Percentiles rank a stretch among this genome's conserved stretches.
Conservation (phyloP, 768 basidiomycete species). For the Grammothele lineata region DNA sequence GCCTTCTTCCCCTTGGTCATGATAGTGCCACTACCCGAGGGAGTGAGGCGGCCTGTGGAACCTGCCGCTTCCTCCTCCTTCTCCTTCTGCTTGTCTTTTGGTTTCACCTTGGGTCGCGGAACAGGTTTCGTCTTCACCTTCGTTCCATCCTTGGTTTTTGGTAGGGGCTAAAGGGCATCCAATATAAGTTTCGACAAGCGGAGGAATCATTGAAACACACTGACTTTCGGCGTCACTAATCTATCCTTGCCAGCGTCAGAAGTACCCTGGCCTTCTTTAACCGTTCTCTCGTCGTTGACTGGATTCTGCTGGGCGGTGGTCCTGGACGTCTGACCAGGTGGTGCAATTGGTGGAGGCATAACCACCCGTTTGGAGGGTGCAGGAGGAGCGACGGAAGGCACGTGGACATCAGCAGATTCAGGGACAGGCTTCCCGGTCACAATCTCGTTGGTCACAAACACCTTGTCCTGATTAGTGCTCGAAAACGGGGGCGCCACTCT, state of each 20-base stretch:
- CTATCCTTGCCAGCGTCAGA: too few relatives aligned
- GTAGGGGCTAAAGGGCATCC: not conserved
- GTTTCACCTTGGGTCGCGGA: not conserved
- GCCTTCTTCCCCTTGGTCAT: slow-evolving; percentile 26
- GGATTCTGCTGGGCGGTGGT: too few relatives aligned
- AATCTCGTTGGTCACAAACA: not conserved
- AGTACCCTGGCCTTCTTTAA: too few relatives aligned
- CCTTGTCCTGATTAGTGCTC: not conserved
- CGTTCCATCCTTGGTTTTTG: not conserved
- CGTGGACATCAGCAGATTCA: slow-evolving; percentile 11
- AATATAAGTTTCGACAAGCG: too few relatives aligned
- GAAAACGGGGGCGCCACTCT: too few relatives aligned
- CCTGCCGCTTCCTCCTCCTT: not conserved
- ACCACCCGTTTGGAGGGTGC: slow-evolving; percentile 42
- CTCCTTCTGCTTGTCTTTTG: not conserved
- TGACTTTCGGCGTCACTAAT: too few relatives aligned
- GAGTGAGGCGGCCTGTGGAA: slow-evolving; percentile 12
- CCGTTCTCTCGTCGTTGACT: too few relatives aligned
- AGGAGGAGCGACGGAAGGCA: slow-evolving; percentile 8
- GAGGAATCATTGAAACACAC: too few relatives aligned
- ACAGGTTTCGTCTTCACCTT: not conserved
- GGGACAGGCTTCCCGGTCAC: not conserved
- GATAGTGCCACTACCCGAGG: slow-evolving; percentile 7
- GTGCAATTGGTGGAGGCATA: slow-evolving; percentile 48
- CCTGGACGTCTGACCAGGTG: not conserved